These are phyloP conservation scores for Cercospora citrullina DNA, from an alignment of 2,329 filamentous ascomycete genomes.

Conservation along the genomic window DNA sequence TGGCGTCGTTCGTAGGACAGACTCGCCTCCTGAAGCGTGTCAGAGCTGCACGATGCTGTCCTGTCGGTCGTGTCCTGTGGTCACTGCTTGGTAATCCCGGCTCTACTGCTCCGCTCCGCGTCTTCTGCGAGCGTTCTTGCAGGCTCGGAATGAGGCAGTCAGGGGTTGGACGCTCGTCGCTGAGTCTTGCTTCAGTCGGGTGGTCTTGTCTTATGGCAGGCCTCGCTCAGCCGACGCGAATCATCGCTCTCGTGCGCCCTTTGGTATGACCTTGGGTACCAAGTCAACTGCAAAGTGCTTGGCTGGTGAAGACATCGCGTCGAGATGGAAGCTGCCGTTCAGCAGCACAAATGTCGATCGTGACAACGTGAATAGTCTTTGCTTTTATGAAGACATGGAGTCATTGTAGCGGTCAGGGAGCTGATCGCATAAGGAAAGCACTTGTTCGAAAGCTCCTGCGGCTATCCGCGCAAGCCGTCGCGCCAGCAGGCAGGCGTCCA, in stretches of 20 bases:
- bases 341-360: background rate
- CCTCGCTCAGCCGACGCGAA: background rate
- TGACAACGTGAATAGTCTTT: background rate
- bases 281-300: background rate
- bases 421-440: constrained; percentile 1
- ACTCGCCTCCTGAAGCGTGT: background rate
- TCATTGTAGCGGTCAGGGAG: background rate
- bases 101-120: background rate
- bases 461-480: constrained; percentile 8
- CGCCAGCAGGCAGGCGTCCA: constrained; percentile 6
- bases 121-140: background rate
- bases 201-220: background rate
- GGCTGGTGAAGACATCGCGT: background rate
- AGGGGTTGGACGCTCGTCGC: background rate
- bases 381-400: background rate
- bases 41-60: background rate
- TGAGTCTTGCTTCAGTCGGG: background rate
- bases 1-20: background rate
- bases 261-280: constrained; percentile 3
- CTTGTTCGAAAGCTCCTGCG: constrained; percentile 9
- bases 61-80: background rate
- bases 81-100: background rate
- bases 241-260: background rate
- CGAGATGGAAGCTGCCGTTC: background rate
- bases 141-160: background rate